phyloP scores from a whole-genome alignment of 2,329 filamentous ascomycete genomes.

The Aquanectria penicillioides region DNA sequence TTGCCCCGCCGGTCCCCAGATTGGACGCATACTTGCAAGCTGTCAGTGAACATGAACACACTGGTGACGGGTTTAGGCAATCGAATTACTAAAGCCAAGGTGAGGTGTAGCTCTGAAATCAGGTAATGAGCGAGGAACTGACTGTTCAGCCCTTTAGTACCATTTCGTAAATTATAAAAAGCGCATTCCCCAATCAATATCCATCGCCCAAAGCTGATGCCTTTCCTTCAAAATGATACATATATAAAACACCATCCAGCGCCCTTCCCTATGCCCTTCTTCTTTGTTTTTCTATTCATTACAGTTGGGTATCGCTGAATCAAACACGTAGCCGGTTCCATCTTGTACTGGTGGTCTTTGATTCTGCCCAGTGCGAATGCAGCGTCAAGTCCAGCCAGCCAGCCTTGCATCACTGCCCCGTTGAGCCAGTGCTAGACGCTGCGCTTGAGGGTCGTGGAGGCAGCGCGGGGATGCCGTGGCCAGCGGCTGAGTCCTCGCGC shows the following conservation, averaged over 20 bases:
- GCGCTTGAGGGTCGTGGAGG: constrained; percentile 51
- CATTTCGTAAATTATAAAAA: neutral
- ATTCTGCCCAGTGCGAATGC: neutral
- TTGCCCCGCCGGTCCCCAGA: no score
- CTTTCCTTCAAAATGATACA: constrained; percentile 7
- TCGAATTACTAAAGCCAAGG: no score
- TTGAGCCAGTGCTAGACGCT: constrained; percentile 56
- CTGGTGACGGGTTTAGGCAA: no score
- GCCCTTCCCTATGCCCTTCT: constrained; percentile 20
- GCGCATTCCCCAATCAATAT: neutral
- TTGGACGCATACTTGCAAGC: no score
- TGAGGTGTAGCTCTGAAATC: no score
- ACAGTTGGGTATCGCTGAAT: constrained; percentile 44
- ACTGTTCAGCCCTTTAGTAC: no score
- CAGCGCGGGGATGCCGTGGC: constrained; percentile 41
- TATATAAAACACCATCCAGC: constrained; percentile 18
- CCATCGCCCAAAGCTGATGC: neutral
- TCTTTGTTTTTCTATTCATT: constrained; percentile 39
- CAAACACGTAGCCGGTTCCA: constrained; percentile 32
- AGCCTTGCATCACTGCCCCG: constrained; percentile 46
- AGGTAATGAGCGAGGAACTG: no score
- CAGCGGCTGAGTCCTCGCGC: constrained; percentile 45
- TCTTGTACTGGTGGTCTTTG: neutral
- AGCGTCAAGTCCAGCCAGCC: neutral
- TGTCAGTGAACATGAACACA: no score